Evolutionary conservation across 768 basidiomycete species (phyloP).

Genomic region (Calocybe indica): DNA sequence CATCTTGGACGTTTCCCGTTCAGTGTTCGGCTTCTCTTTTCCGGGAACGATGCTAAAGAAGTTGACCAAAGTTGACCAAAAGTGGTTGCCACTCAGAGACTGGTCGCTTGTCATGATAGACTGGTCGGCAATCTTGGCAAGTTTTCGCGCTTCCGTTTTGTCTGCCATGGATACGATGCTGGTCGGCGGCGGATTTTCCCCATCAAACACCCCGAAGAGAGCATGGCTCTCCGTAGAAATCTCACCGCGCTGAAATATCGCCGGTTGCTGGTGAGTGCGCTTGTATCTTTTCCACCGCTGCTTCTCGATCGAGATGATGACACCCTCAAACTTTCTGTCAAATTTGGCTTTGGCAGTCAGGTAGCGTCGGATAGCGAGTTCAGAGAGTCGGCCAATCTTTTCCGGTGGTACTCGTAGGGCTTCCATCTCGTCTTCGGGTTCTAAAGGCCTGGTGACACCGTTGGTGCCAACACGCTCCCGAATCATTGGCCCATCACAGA

Average conservation of each 20-base stretch:
- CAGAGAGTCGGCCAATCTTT: constrained; percentile 69
- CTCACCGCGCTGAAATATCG: too few species aligned
- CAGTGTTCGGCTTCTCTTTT: constrained; percentile 16
- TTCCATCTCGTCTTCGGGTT: constrained; percentile 58
- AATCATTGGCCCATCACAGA: constrained; percentile 65
- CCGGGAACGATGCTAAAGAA: constrained; percentile 54
- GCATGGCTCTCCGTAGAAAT: too few species aligned
- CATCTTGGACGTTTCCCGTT: too few species aligned
- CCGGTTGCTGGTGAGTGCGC: too few species aligned
- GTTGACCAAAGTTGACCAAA: constrained; percentile 65
- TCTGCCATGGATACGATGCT: constrained; percentile 90
- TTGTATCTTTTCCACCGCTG: constrained; percentile 55
- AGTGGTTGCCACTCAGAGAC: constrained; percentile 57
- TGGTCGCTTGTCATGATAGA: constrained; percentile 52
- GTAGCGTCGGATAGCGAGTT: constrained; percentile 73
- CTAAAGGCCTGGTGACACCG: constrained; percentile 80
- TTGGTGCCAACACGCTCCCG: constrained; percentile 83
- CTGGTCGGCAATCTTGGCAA: constrained; percentile 72
- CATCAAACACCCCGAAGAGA: constrained; percentile 35
- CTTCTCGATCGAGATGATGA: constrained; percentile 55
- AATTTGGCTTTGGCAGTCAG: constrained; percentile 52
- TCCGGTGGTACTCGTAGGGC: constrained; percentile 62
- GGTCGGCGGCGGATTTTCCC: constrained; percentile 83
- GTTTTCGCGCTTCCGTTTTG: constrained; percentile 67
- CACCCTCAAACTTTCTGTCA: constrained; percentile 60